Evolutionary conservation across 1,284 basidiomycete genomes (phyloP), one percentile per base, ranked within the genome.

Genomic region (Malassezia brasiliensis): DNA sequence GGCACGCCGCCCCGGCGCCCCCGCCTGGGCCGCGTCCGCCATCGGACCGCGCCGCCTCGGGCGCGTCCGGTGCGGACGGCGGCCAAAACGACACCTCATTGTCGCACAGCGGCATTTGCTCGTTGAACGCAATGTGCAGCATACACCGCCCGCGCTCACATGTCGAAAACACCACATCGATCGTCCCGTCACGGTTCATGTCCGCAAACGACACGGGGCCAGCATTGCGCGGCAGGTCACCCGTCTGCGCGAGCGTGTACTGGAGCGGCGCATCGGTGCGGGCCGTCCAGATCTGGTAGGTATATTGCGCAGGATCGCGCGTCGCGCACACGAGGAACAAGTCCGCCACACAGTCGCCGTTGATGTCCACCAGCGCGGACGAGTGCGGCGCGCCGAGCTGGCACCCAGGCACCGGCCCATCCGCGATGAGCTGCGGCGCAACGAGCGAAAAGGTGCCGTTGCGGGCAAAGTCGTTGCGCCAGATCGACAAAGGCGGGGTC

Each of bases 341-440:
- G 67, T 98, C 93, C 84, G 67, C 89, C 6, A 96, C 79, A 75
- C 94, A 98, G 75, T 99, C 93, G 12, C 93, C 93, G 64, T 98
- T 84, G 46, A 99, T 77, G 72, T 99, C 93, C 15, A 96, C 81
- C n/a, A 90, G 86, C 0, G 90, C 90, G 72, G 90, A 94, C 71
- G 86, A 90, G 74, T 98, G 94, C 1, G 91, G 90, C 63, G 85
- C 83, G 2, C 87, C 82, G 11, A 93, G 75, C 12, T 78, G 81
- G 76, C 94, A 98, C 17, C 56, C 47, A 1, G 66, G 63, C 22
- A 54, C 54, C 31, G 61, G 59, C 25, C 49, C 59, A 31, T 50
- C 45, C 19, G 34, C 15, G 14, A 51, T 44, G 25, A 62, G 50
- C 15, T 59, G 53, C 22, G 64, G 62, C 36, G 51, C 59, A 12